Evolutionary conservation across 441 rosid species (phyloP).

Genomic region (Hura crepitans): DNA sequence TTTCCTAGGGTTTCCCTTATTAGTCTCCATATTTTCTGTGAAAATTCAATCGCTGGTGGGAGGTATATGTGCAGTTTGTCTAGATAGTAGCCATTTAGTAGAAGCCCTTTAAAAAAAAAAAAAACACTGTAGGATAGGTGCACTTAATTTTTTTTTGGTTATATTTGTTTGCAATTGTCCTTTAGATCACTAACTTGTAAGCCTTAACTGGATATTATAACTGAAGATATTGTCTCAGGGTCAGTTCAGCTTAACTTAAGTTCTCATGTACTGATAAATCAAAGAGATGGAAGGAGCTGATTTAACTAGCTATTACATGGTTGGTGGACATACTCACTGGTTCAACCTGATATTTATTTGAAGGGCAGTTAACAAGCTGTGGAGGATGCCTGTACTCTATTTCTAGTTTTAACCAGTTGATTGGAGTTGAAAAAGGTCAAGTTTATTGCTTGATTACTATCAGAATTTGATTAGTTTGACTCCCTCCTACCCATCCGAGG

Average conservation of each 20-base stretch:
- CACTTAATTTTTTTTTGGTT: background rate
- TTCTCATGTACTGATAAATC: background rate
- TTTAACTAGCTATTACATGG: background rate
- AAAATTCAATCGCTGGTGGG: background rate
- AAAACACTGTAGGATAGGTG: background rate
- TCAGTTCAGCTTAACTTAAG: background rate
- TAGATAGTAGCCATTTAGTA: background rate
- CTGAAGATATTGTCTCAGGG: background rate
- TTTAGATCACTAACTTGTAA: background rate
- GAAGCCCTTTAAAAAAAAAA: background rate
- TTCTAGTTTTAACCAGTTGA: background rate
- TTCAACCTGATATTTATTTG: too few species aligned
- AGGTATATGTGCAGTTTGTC: background rate
- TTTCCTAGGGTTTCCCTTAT: too few species aligned
- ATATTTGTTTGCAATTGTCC: too few species aligned
- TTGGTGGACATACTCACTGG: background rate
- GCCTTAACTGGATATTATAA: background rate
- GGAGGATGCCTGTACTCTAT: background rate
- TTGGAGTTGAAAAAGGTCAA: background rate
- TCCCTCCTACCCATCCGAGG: background rate
- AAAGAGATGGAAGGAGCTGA: background rate
- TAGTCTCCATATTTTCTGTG: background rate
- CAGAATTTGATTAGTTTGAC: background rate
- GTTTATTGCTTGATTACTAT: background rate
- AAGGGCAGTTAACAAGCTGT: too few species aligned